A percentile compares a stretch with the other conserved stretches of the same genome.
phyloP scores from a whole-genome alignment of 257 asterid genomes.

The Mentha longifolia region DNA sequence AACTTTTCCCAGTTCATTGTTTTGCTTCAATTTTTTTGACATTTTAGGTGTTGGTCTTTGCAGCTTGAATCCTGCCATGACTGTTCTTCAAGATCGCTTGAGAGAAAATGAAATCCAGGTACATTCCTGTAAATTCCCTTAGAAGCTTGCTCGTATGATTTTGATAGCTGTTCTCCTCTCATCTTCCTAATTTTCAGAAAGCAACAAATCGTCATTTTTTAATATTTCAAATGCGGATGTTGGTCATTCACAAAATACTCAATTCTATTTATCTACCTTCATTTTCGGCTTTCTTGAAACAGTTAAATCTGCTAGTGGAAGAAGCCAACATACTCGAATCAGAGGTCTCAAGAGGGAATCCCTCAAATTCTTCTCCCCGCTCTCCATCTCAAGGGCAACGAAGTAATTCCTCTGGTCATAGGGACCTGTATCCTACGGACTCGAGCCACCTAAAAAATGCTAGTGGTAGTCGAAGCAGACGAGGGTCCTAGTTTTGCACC shows the following conservation, averaged over 20 bases:
- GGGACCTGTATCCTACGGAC: conserved; percentile 66
- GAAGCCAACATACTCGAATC: conserved; percentile 73
- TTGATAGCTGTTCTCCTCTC: not conserved
- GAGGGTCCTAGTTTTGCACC: conserved; percentile 36
- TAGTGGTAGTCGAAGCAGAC: conserved; percentile 57
- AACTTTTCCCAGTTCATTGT: not conserved
- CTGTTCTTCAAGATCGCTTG: conserved; percentile 81
- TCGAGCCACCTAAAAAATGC: conserved; percentile 40
- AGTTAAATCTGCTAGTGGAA: conserved; percentile 73
- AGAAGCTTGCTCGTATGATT: not conserved
- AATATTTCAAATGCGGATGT: not conserved
- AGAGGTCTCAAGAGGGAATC: conserved; percentile 51
- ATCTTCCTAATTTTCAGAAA: not conserved
- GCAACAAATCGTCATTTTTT: not conserved
- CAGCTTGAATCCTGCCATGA: conserved; percentile 97
- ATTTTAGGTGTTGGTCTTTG: conserved; percentile 31
- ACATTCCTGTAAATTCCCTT: not conserved
- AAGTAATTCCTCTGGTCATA: conserved; percentile 56
- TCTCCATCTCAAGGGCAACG: conserved; percentile 59
- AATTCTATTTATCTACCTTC: not conserved
- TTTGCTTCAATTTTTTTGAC: conserved; percentile 23
- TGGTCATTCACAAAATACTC: not conserved
- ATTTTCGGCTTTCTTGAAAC: conserved; percentile 37
- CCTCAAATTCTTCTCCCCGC: conserved; percentile 61
- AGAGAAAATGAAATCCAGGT: conserved; percentile 96